Conservation (phyloP, 768 basidiomycete species). For the Suillus placidus region DNA sequence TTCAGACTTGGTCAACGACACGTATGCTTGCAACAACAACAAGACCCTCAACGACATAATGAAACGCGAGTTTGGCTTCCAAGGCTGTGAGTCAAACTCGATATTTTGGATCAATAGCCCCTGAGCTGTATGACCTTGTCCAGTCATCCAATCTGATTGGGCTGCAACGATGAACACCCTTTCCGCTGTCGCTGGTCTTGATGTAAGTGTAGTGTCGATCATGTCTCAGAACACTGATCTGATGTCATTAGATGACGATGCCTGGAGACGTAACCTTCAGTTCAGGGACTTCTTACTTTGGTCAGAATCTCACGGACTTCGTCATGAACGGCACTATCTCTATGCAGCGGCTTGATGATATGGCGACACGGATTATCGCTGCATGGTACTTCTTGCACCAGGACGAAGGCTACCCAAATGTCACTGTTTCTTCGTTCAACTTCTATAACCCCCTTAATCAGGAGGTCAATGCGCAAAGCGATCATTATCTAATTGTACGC, state of each 20-base stretch:
- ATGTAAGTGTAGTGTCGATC: constrained; percentile 42
- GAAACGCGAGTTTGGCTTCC: constrained; percentile 69
- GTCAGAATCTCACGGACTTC: constrained; percentile 55
- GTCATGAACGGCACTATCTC: constrained; percentile 65
- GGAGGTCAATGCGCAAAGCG: constrained; percentile 58
- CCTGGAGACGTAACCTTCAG: constrained; percentile 57
- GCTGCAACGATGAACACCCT: constrained; percentile 51
- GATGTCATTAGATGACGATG: constrained; percentile 62
- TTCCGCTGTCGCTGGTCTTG: constrained; percentile 62
- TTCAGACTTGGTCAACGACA: constrained; percentile 58
- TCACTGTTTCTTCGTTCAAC: constrained; percentile 32
- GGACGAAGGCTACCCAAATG: constrained; percentile 31
- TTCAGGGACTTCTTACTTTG: constrained; percentile 54
- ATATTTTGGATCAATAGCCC: constrained; percentile 1
- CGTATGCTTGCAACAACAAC: constrained; percentile 66
- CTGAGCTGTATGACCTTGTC: background rate
- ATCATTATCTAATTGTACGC: constrained; percentile 53
- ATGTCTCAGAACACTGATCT: background rate
- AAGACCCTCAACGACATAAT: constrained; percentile 60
- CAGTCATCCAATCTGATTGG: constrained; percentile 66
- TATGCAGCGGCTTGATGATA: constrained; percentile 61
- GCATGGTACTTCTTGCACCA: constrained; percentile 52
- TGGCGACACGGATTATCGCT: constrained; percentile 73
- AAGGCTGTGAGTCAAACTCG: constrained; percentile 48
- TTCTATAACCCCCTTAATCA: constrained; percentile 34